Evolutionary conservation across 441 rosid genomes (phyloP).

Genomic region (Eruca vesicaria): DNA sequence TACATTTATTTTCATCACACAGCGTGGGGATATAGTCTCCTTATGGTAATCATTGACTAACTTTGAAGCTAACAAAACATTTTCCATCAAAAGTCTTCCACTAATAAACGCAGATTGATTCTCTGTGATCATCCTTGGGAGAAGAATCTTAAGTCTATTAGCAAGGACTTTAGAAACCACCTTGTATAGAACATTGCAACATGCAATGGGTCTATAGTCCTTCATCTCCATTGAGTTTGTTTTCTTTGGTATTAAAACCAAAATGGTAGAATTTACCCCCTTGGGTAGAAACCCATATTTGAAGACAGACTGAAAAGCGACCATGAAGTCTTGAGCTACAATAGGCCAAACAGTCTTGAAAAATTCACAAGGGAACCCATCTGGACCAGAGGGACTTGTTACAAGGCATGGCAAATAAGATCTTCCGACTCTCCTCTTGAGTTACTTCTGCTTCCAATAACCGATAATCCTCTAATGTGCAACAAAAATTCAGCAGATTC

Average conservation of each 20-base stretch:
- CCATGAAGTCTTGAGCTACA: not conserved
- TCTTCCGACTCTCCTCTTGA: not conserved
- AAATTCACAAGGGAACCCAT: not conserved
- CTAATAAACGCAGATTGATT: not conserved
- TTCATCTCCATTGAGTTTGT: not conserved
- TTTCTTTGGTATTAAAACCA: not conserved
- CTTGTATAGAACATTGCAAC: not conserved
- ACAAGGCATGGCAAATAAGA: not conserved
- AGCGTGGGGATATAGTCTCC: not conserved
- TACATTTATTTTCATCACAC: not conserved
- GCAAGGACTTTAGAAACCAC: not conserved
- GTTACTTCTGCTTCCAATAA: not conserved
- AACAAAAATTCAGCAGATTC: not conserved
- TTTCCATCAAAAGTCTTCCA: not conserved
- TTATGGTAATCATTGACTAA: not conserved
- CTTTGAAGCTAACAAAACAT: too few relatives aligned
- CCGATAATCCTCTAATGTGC: not conserved
- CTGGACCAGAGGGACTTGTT: not conserved
- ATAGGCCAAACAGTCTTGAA: not conserved
- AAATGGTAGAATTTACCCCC: not conserved
- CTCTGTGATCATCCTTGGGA: not conserved
- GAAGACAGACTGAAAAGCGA: not conserved
- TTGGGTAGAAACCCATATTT: not conserved
- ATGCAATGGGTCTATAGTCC: not conserved
- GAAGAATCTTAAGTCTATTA: not conserved